Base-by-base conservation (phyloP, 331 rosid species). In the Malus hybrid region DNA sequence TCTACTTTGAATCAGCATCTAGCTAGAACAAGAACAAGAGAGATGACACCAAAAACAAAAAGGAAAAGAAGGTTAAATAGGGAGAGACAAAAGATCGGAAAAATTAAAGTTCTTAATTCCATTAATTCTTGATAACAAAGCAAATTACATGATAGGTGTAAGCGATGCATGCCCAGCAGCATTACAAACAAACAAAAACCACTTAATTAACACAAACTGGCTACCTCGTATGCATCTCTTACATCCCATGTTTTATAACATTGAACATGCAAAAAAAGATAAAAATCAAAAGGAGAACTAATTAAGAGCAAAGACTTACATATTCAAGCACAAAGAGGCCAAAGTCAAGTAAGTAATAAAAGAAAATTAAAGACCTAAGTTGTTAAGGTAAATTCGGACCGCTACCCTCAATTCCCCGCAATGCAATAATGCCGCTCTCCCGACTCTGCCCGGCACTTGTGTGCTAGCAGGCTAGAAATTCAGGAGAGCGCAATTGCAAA, bases 401-500 rank as follows among this genome's bases (percentile, higher is more conserved):
- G 91, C 88, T 89, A 86, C 91, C 97, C 99, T 95, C 96, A 86
- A 95, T 95, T 92, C 99, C 99, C 99, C 96, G 92, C 99, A 53
- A 84, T 92, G 99, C 97, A 95, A 90, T 71, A 81, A 86, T 85
- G 18, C 46, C 89, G 85, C 87, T 90, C 92, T 94, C 95, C 96
- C 90, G 69, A 87, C 68, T 91, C 90, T 85, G 78, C 88, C 77
- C 76, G 4, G 9, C 10, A 52, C 32, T 20, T 13, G 13, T 34
- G 11, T 42, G 48, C n/a, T 52, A 52, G 65, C 28, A 66, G 68
- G 83, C 75, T 72, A 90, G 94, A 91, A 80, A 77, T 77, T 84
- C 83, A 75, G 92, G 95, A 91, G 95, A 92, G 97, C 77, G 84
- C 74, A 87, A 87, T 94, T 92, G 97, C 99, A 95, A 77, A 90